These are phyloP conservation scores for Colletotrichum sp. DNA, from an alignment of 2,329 filamentous ascomycete species.

Conservation along the genomic window DNA sequence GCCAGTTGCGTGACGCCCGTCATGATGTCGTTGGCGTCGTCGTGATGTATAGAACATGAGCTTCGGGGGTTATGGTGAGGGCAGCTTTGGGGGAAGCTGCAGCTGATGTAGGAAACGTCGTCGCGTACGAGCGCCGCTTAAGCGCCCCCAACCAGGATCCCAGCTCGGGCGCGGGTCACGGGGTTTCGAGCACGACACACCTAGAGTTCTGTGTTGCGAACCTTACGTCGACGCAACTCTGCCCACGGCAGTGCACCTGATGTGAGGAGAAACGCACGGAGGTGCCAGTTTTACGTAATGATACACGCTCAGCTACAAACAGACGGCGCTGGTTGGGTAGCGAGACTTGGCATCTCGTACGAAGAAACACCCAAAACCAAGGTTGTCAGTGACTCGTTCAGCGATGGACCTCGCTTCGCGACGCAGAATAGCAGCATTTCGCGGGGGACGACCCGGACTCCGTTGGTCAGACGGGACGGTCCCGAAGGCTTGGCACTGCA, in stretches of 20 bases:
- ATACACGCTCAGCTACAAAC: conserved; percentile 1
- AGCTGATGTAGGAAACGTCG: neutral
- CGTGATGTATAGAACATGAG: neutral
- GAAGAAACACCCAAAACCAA: neutral
- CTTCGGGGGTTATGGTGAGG: neutral
- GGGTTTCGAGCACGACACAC: conserved; percentile 1
- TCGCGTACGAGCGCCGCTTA: neutral
- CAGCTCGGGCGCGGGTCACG: neutral
- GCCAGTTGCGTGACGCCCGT: neutral
- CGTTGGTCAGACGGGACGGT: conserved; percentile 17
- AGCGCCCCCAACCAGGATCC: neutral
- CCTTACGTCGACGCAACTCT: neutral
- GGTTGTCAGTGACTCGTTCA: neutral
- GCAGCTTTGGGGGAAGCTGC: neutral
- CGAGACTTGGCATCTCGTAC: conserved; percentile 18
- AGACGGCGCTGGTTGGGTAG: neutral
- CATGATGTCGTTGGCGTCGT: neutral
- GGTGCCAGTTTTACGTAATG: conserved; percentile 19
- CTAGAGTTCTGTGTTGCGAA: conserved; percentile 5
- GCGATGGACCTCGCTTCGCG: neutral
- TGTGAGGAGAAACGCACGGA: conserved; percentile 13
- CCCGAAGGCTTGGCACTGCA: neutral
- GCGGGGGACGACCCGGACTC: conserved; percentile 16
- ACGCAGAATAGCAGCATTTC: neutral
- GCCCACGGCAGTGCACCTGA: neutral